Percentiles rank a stretch among this genome's conserved stretches.
phyloP scores from a whole-genome alignment of 2,329 filamentous ascomycete species.

The Fusarium continuum region DNA sequence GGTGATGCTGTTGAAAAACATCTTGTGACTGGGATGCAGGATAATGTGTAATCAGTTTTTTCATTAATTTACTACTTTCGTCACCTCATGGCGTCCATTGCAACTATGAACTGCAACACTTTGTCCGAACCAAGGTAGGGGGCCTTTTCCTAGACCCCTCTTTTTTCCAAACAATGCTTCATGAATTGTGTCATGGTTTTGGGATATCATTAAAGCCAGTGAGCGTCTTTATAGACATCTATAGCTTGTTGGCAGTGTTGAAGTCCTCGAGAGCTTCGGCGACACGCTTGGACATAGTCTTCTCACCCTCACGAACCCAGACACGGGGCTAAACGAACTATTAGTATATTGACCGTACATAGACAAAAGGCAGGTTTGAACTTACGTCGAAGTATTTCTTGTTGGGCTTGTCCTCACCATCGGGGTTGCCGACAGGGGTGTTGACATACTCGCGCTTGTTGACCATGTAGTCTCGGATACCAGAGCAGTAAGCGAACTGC shows the following conservation, averaged over 20 bases:
- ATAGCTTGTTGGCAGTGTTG: slow-evolving; percentile 63
- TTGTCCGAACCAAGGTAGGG: slow-evolving; percentile 18
- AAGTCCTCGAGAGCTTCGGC: slow-evolving; percentile 88
- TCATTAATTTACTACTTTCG: slow-evolving; percentile 40
- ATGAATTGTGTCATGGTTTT: slow-evolving; percentile 24
- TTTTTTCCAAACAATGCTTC: slow-evolving; percentile 28
- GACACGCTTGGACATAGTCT: slow-evolving; percentile 90
- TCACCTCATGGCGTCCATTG: slow-evolving; percentile 30
- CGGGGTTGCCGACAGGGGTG: slow-evolving; percentile 91
- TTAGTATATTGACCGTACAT: slow-evolving; percentile 3
- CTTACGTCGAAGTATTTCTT: slow-evolving; percentile 86
- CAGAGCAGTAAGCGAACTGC: slow-evolving; percentile 91
- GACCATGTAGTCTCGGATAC: slow-evolving; percentile 93
- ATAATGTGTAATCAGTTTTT: slow-evolving; percentile 33
- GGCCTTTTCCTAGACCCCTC: slow-evolving; percentile 10
- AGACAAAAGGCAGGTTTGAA: slow-evolving; percentile 10
- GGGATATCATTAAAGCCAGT: slow-evolving; percentile 31
- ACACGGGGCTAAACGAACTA: slow-evolving; percentile 74
- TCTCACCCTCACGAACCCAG: slow-evolving; percentile 97
- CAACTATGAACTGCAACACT: slow-evolving; percentile 29
- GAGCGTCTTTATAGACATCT: slow-evolving; percentile 31
- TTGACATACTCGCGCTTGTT: slow-evolving; percentile 95
- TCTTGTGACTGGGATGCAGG: neutral
- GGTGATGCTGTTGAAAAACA: no score
- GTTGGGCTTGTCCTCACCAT: slow-evolving; percentile 97